phyloP scores from a whole-genome alignment of 1,284 basidiomycete species.

The Moesziomyces parantarcticus region DNA sequence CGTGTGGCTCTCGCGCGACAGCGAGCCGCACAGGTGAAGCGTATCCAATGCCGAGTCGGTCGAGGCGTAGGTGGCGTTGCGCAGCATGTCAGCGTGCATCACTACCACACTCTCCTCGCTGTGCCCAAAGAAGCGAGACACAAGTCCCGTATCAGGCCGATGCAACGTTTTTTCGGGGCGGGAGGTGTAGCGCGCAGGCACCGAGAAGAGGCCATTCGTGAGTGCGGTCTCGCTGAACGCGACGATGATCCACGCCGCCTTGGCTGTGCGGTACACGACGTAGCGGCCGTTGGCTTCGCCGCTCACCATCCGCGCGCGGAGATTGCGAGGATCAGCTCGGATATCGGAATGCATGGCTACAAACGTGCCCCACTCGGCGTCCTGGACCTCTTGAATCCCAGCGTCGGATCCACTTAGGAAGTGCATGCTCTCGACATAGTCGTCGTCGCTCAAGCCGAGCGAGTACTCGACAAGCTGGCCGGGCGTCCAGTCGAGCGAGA shows the following conservation, averaged over 20 bases:
- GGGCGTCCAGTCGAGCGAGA: conserved; percentile 18
- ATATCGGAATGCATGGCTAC: conserved; percentile 17
- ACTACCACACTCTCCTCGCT: conserved; percentile 27
- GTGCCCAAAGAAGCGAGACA: conserved; percentile 28
- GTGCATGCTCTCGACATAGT: conserved; percentile 11
- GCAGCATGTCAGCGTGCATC: conserved; percentile 26
- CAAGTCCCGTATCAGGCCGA: not conserved
- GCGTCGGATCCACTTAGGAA: not conserved
- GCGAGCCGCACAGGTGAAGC: conserved; percentile 26
- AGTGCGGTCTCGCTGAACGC: conserved; percentile 10
- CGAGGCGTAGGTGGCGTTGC: conserved; percentile 40
- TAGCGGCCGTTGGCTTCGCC: not conserved
- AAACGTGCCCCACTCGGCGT: conserved; percentile 5
- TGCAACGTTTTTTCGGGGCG: not conserved
- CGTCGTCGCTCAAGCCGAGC: conserved; percentile 2
- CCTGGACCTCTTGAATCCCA: not conserved
- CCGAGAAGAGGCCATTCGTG: conserved; percentile 19
- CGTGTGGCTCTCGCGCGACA: not conserved
- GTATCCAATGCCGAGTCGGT: conserved; percentile 23
- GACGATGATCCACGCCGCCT: conserved; percentile 12
- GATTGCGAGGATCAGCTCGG: not conserved
- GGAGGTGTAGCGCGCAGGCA: conserved; percentile 3
- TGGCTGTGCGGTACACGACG: conserved; percentile 16
- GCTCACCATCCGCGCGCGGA: conserved; percentile 2
- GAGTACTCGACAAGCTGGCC: conserved; percentile 29